A percentile compares a stretch with the other conserved stretches of the same genome.
Conservation (phyloP, 2,329 filamentous ascomycete genomes). For the Pezizomycotina sp. region DNA sequence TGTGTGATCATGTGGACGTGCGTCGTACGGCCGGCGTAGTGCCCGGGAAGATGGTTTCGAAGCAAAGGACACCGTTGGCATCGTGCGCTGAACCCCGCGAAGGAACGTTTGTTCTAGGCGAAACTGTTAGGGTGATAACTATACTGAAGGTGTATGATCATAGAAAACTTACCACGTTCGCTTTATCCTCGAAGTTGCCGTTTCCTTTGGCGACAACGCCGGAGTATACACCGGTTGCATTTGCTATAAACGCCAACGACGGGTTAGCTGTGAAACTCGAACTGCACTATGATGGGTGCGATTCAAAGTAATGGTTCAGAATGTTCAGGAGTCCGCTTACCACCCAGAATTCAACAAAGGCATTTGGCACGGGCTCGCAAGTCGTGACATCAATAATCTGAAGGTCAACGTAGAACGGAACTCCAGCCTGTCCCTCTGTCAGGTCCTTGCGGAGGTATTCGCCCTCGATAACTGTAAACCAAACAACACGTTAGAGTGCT, state of each 20-base stretch:
- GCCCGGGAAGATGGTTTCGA: constrained; percentile 34
- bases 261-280: neutral
- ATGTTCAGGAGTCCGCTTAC: constrained; percentile 26
- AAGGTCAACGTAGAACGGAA: constrained; percentile 37
- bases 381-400: constrained; percentile 40
- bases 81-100: constrained; percentile 33
- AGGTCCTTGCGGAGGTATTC: constrained; percentile 37
- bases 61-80: constrained; percentile 31
- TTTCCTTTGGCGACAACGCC: constrained; percentile 33
- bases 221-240: constrained; percentile 35
- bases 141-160: neutral
- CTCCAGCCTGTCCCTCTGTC: constrained; percentile 34
- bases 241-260: constrained; percentile 27
- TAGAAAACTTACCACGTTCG: constrained; percentile 18
- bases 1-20: constrained; percentile 39
- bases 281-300: constrained; percentile 7
- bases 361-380: constrained; percentile 36
- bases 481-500: constrained; percentile 25
- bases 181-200: constrained; percentile 29
- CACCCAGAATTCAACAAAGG: constrained; percentile 40
- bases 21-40: constrained; percentile 33
- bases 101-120: constrained; percentile 30
- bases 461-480: constrained; percentile 30
- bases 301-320: constrained; percentile 1
- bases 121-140: neutral